Percentiles rank a stretch among this genome's conserved stretches.
Conservation (phyloP, 1,284 basidiomycete species). For the Meripilus lineatus region DNA sequence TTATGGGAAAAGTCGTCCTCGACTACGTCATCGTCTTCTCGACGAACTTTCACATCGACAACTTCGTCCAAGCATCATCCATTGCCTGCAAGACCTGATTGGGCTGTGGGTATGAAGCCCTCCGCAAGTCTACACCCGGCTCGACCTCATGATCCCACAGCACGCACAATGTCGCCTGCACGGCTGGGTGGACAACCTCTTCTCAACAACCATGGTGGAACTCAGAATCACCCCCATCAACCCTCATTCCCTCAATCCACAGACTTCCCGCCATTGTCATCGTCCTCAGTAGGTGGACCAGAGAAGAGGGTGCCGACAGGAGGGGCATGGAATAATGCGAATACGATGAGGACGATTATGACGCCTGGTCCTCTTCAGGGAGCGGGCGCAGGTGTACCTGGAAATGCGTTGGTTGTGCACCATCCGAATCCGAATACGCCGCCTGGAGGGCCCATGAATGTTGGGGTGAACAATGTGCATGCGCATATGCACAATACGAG, state of each 20-base stretch:
- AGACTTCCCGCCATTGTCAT: conserved; percentile 69
- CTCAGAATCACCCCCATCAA: conserved; percentile 15
- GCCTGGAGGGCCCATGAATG: conserved; percentile 14
- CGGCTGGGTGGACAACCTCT: conserved; percentile 30
- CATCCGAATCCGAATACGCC: conserved; percentile 30
- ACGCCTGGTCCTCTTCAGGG: conserved; percentile 24
- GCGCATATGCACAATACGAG: neutral
- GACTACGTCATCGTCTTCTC: conserved; percentile 72
- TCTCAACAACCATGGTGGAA: conserved; percentile 18
- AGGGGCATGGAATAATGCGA: conserved; percentile 68
- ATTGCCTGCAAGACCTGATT: conserved; percentile 74
- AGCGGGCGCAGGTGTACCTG: conserved; percentile 16
- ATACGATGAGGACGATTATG: conserved; percentile 45
- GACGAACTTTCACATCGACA: conserved; percentile 66
- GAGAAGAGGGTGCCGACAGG: conserved; percentile 45
- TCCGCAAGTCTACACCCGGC: conserved; percentile 55
- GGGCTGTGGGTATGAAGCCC: conserved; percentile 77
- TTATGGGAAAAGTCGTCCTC: conserved; percentile 50
- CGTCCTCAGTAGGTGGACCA: too few relatives aligned
- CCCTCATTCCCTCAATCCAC: conserved; percentile 44
- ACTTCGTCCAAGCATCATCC: conserved; percentile 78
- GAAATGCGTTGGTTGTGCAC: conserved; percentile 33
- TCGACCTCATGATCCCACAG: conserved; percentile 31
- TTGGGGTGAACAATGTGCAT: conserved; percentile 7
- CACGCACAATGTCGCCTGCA: conserved; percentile 38